Evolutionary conservation across 148 eudicot genomes (phyloP).

Genomic region (Vaccinium macrocarpon): DNA sequence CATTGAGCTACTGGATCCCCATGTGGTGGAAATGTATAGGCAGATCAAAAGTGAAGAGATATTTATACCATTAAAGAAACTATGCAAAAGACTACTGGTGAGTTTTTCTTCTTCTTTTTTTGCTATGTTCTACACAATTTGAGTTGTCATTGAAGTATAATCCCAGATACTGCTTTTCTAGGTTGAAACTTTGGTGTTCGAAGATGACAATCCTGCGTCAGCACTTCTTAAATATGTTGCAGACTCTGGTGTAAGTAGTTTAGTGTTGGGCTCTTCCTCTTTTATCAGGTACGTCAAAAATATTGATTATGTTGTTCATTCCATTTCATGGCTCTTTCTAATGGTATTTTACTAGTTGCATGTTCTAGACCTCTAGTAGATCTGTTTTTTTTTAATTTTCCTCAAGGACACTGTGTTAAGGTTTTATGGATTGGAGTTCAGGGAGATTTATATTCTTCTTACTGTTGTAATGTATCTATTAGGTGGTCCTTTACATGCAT

Average conservation of each 20-base stretch:
- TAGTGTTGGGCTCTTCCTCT: slow-evolving; percentile 74
- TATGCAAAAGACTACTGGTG: slow-evolving; percentile 47
- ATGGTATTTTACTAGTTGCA: too few relatives aligned
- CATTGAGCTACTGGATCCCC: slow-evolving; percentile 50
- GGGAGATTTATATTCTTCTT: not conserved
- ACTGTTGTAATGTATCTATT: not conserved
- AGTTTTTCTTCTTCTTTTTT: not conserved
- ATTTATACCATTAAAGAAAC: slow-evolving; percentile 46
- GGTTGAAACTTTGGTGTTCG: slow-evolving; percentile 66
- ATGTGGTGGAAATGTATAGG: slow-evolving; percentile 48
- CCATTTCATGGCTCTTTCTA: not conserved
- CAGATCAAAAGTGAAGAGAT: slow-evolving; percentile 46
- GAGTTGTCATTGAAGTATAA: not conserved
- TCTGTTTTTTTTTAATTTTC: not conserved
- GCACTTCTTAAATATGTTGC: slow-evolving; percentile 48
- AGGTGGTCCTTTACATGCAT: not conserved
- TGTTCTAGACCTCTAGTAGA: not conserved
- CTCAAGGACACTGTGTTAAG: not conserved
- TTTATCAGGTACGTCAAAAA: slow-evolving; percentile 45
- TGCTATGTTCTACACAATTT: not conserved
- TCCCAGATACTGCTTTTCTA: slow-evolving; percentile 7
- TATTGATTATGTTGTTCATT: not conserved
- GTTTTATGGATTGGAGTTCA: not conserved
- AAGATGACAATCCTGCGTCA: slow-evolving; percentile 57
- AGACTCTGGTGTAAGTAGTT: slow-evolving; percentile 43